Evolutionary conservation across 345 rosid species (phyloP).

Genomic region (Salix purpurea): DNA sequence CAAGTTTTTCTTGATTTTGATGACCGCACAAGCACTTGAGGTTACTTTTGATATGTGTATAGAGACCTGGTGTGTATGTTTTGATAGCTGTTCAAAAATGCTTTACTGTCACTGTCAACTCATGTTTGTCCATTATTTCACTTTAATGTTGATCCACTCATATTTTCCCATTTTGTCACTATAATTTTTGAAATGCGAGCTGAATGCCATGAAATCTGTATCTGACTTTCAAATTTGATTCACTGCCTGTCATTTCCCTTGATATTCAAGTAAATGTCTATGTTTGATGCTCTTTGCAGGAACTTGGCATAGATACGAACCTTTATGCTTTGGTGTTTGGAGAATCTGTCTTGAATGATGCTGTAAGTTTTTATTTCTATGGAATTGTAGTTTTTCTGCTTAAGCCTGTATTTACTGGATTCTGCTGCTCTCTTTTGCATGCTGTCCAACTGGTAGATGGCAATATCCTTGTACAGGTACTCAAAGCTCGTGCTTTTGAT

Average conservation of each 20-base stretch:
- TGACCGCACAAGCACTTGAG: too few relatives aligned
- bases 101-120: too few relatives aligned
- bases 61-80: too few relatives aligned
- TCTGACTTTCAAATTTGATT: too few relatives aligned
- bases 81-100: too few relatives aligned
- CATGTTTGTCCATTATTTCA: too few relatives aligned
- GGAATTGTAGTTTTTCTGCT: slow-evolving; percentile 2
- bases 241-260: too few relatives aligned
- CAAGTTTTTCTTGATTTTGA: too few relatives aligned
- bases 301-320: slow-evolving; percentile 91
- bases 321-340: slow-evolving; percentile 97
- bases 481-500: slow-evolving; percentile 14
- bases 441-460: slow-evolving; percentile 52
- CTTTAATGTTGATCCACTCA: background rate
- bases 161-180: background rate
- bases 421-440: background rate
- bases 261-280: background rate
- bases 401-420: background rate
- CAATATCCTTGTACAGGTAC: slow-evolving; percentile 97
- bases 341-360: slow-evolving; percentile 96
- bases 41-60: too few relatives aligned
- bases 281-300: slow-evolving; percentile 43
- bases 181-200: background rate
- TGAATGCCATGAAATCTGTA: background rate
- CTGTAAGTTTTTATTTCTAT: slow-evolving; percentile 50